Base-by-base conservation (phyloP, 345 rosid genomes). In the Dovyalis caffra region DNA sequence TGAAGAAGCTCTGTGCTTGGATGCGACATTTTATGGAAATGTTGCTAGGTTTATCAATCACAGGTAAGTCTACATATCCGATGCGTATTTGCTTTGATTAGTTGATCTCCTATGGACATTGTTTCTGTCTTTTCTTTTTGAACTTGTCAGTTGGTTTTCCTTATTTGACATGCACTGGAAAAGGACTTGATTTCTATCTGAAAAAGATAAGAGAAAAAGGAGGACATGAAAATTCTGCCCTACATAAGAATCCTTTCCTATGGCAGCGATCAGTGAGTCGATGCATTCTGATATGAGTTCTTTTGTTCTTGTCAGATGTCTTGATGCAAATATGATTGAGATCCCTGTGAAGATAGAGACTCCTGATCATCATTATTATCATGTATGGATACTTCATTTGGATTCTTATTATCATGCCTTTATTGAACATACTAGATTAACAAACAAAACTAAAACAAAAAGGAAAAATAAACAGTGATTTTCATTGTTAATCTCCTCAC, bases 21-120 rank as follows among this genome's bases (percentile, higher is more conserved):
- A 93, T 85, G 87, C 99, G 53, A 88, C 94, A 12, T 64, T 62
- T 74, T 83, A 73, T 72, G 98, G 98, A 61, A 95, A 95, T 85
- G 89, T 90, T 72, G 97, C 97, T 34, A 85, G 94, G 82, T 95
- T 95, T 83, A 90, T 95, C 64, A 95, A 95, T 80, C 98, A 95
- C 73, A 88, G 99, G 99, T 89, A 86, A 65, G 69, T 68, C 65
- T 73, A 26, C 79, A 73, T 23, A 68, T 10, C 25, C 35, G 14
- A 8, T 68, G 62, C 70, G 66, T 26, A 25, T 32, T 34, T 40
- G 29, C 11, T 68, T 76, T 49, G 68, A 61, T 25, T 16, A 49
- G 23, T 20, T 49, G 56, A 49, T 18, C 23, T 49, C 68, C 21
- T 51, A 58, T 15, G 32, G 9, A 16, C 8, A 35, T 29, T 31